Evolutionary conservation across 208 protist genomes (phyloP), one percentile per base, ranked within the genome.

Genomic region (Vickermania spadyakhi): DNA sequence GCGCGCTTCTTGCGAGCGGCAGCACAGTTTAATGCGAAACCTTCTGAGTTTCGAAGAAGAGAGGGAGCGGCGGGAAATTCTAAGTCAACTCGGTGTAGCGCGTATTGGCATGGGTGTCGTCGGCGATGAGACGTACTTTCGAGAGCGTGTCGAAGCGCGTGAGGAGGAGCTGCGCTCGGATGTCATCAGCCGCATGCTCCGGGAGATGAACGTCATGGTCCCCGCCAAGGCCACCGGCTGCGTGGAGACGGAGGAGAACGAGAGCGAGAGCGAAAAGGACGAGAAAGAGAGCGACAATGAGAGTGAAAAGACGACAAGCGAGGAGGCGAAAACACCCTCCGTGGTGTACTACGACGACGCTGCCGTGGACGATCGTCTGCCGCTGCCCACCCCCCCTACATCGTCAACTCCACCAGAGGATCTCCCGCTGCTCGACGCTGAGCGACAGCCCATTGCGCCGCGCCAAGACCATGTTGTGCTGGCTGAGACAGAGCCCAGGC

Each of bases 11-110:
- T 73, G 72, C 29, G 67, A 67, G 21, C 72, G 60, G 26, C 7
- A 66, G 26, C 50, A 73, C 60, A 28, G 58, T 25, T 55, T 74
- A 22, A n/a, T 52, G 36, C 28, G 14, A 2, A 56, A 65, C 57
- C 25, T 57, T 25, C 54, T 78, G 3, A 52, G 23, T 0, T 23
- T 70, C 25, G 68, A 71, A 54, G 72, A 78, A 57, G 31, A 62
- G 4, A 31, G 27, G 7, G 60, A 50, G 23, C 60, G 67, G 28
- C 65, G 52, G 3, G 3, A 5, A 13, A 25, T 78, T n/a, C 49
- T 41, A 28, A n/a, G 7, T 1, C 25, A n/a, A 1, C 28, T 29
- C 4, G 41, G 31, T n/a, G 31, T 63, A 25, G 56, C 21, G 3
- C 22, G 22, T 14, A 36, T 45, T 18, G 36, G 11, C 36, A 45